Percentiles rank a stretch among this genome's conserved stretches.
phyloP scores from a whole-genome alignment of 176 grass and related monocot genomes.

The Puya raimondii region DNA sequence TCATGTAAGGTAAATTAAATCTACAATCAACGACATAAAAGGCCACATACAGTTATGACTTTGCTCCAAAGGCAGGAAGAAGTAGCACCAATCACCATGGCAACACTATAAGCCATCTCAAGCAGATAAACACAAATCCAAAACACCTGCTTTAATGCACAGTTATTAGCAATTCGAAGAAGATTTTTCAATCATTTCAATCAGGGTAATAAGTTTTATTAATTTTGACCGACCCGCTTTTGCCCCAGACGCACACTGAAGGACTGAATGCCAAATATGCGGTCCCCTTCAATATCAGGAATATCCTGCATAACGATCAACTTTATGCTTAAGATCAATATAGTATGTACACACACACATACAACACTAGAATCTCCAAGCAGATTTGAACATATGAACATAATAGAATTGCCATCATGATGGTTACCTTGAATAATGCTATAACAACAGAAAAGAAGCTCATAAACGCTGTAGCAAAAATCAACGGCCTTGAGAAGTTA shows the following conservation, averaged over 20 bases:
- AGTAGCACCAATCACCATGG: constrained; percentile 60
- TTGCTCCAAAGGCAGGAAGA: constrained; percentile 77
- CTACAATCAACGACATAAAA: neutral
- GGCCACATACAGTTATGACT: constrained; percentile 47
- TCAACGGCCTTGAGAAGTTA: constrained; percentile 57
- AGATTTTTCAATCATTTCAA: constrained; percentile 5
- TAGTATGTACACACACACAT: no score
- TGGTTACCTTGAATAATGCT: constrained; percentile 91
- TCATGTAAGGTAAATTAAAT: constrained; percentile 1
- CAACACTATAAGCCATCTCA: constrained; percentile 66
- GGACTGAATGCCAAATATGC: constrained; percentile 84
- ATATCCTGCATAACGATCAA: constrained; percentile 56
- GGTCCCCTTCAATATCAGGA: constrained; percentile 88
- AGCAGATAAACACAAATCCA: constrained; percentile 84
- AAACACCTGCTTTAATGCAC: constrained; percentile 53
- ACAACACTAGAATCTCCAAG: neutral
- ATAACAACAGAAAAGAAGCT: constrained; percentile 98
- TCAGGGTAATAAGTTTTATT: neutral
- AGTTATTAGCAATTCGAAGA: constrained; percentile 18
- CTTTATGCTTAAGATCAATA: neutral
- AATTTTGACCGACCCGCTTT: constrained; percentile 45
- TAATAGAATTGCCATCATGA: neutral
- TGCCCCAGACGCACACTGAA: constrained; percentile 81
- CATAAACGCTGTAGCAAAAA: constrained; percentile 97
- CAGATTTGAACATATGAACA: neutral